A percentile compares a stretch with the other conserved stretches of the same genome.
These are phyloP conservation scores for Licmophora abbreviata DNA, from an alignment of 108 stramenopile genomes.

Conservation along the genomic window DNA sequence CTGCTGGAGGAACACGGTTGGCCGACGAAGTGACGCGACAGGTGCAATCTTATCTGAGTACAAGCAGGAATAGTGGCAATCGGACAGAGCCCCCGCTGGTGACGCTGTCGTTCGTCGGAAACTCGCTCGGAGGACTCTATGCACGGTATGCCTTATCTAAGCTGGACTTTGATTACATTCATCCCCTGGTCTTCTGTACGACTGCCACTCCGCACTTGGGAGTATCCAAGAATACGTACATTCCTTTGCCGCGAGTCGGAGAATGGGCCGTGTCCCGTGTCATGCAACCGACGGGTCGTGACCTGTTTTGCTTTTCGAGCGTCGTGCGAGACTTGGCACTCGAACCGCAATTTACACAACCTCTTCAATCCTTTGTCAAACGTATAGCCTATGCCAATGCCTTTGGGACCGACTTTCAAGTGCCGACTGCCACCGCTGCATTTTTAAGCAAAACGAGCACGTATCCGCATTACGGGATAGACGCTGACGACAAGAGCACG, in stretches of 20 bases:
- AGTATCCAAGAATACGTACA: slow-evolving; percentile 47
- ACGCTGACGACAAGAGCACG: neutral
- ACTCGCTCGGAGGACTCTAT: slow-evolving; percentile 77
- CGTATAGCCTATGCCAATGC: slow-evolving; percentile 80
- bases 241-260: slow-evolving; percentile 44
- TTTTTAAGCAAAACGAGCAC: slow-evolving; percentile 51
- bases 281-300: slow-evolving; percentile 41
- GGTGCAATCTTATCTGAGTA: slow-evolving; percentile 4
- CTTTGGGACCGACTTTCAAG: slow-evolving; percentile 73
- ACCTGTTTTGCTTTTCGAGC: slow-evolving; percentile 53
- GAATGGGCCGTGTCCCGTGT: slow-evolving; percentile 41
- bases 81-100: slow-evolving; percentile 5
- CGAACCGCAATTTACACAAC: slow-evolving; percentile 32
- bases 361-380: slow-evolving; percentile 50
- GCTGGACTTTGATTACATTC: slow-evolving; percentile 23
- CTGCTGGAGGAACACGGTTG: slow-evolving; percentile 47
- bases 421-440: slow-evolving; percentile 70
- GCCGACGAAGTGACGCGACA: slow-evolving; percentile 52
- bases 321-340: slow-evolving; percentile 41
- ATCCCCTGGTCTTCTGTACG: slow-evolving; percentile 56
- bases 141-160: slow-evolving; percentile 54
- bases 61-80: slow-evolving; percentile 5
- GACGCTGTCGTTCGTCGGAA: slow-evolving; percentile 61
- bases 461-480: slow-evolving; percentile 30
- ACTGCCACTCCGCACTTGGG: slow-evolving; percentile 78